Percentiles rank a stretch among this genome's conserved stretches.
These are phyloP conservation scores for Hemisphaericaspora xylanilytica DNA, from an alignment of 1,139 yeast genomes.

Conservation along the genomic window DNA sequence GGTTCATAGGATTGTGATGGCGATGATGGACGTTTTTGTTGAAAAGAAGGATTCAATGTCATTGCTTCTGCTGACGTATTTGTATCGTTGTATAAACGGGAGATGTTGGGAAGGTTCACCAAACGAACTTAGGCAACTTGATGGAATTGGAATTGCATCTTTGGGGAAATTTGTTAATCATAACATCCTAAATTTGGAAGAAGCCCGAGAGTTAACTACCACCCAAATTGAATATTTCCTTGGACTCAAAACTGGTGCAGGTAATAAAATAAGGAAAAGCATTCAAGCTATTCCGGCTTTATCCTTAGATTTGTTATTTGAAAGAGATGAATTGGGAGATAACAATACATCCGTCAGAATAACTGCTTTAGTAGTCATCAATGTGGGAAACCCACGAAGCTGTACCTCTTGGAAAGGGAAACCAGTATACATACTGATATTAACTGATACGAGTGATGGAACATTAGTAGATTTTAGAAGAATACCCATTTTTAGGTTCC, in stretches of 20 bases:
- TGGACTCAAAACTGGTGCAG: conserved; percentile 38
- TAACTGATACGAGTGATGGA: conserved; percentile 19
- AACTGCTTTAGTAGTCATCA: conserved; percentile 20
- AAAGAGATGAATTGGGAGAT: conserved; percentile 7
- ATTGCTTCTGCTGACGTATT: conserved; percentile 29
- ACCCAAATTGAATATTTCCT: conserved; percentile 37
- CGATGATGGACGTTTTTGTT: conserved; percentile 42
- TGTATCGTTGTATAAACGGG: conserved; percentile 37
- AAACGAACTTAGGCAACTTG: conserved; percentile 41
- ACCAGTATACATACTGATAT: conserved; percentile 11
- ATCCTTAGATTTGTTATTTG: conserved; percentile 8
- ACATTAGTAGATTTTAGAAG: conserved; percentile 38
- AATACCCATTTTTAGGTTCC: conserved; percentile 26
- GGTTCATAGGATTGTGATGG: conserved; percentile 36
- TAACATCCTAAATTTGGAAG: conserved; percentile 26
- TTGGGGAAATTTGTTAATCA: conserved; percentile 35
- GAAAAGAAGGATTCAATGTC: conserved; percentile 40
- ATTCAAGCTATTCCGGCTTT: conserved; percentile 28
- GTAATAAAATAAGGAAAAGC: conserved; percentile 27
- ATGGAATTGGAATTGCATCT: conserved; percentile 39
- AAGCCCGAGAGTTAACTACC: conserved; percentile 24
- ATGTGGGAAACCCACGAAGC: conserved; percentile 16
- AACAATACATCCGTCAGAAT: conserved; percentile 11
- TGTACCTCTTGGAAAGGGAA: conserved; percentile 31
- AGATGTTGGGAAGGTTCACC: conserved; percentile 49